phyloP scores from a whole-genome alignment of 1,139 yeast species.

The Trichomonascaceae sp. region DNA sequence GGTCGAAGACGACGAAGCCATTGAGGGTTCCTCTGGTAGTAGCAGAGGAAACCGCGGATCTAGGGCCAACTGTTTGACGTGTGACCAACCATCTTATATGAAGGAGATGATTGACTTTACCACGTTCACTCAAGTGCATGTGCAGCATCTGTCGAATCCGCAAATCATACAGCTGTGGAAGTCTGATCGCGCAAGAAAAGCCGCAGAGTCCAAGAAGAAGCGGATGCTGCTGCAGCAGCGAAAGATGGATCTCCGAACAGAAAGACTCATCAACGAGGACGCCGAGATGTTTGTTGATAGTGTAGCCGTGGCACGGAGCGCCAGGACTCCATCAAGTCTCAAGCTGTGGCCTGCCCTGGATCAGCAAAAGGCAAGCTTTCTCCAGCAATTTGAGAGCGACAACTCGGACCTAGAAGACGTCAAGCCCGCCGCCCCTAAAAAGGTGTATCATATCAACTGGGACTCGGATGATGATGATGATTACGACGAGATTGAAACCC shows the following conservation, averaged over 20 bases:
- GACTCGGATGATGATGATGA: constrained; percentile 5
- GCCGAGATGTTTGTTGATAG: constrained; percentile 10
- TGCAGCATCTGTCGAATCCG: constrained; percentile 11
- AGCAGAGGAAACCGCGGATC: constrained; percentile 3
- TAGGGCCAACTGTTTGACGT: constrained; percentile 14
- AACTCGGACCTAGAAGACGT: no score
- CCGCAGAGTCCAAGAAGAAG: constrained; percentile 2
- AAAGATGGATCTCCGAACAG: constrained; percentile 3
- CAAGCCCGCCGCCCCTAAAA: no score
- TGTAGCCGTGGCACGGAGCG: not conserved
- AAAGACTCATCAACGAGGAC: constrained; percentile 7
- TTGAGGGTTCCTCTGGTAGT: constrained; percentile 7
- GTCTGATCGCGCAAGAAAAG: constrained; percentile 3
- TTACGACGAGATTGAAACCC: constrained; percentile 2
- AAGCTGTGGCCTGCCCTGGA: not conserved
- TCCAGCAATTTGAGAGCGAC: no score
- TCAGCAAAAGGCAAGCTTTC: no score
- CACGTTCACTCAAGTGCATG: constrained; percentile 16
- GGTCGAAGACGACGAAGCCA: constrained; percentile 8
- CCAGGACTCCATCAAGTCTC: not conserved
- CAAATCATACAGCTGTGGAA: constrained; percentile 11
- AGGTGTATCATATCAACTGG: no score
- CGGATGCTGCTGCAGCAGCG: constrained; percentile 1
- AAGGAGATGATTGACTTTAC: constrained; percentile 13
- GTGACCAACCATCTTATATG: constrained; percentile 11